Evolutionary conservation across 78 protist species (phyloP).

Genomic region (Dictyostelium brefeldianum): DNA sequence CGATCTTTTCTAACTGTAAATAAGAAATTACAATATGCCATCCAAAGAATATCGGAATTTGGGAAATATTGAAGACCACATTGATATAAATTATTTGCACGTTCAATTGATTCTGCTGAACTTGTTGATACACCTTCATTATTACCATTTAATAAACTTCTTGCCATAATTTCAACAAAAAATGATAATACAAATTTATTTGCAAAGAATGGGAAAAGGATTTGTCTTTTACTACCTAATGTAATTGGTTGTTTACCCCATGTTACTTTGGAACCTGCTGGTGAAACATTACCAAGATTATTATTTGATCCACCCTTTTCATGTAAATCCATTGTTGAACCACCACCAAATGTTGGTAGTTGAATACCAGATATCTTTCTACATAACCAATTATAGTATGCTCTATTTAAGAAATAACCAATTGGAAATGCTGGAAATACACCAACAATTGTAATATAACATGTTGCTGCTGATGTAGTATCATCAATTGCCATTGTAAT

Average conservation of each 20-base stretch:
- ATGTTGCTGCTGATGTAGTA: conserved; percentile 10
- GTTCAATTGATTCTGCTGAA: conserved; percentile 22
- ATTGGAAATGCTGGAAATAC: conserved; percentile 25
- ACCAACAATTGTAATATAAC: conserved; percentile 27
- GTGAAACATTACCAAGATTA: background rate
- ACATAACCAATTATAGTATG: conserved; percentile 21
- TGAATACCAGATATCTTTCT: background rate
- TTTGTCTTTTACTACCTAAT: conserved; percentile 36
- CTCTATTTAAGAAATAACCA: conserved; percentile 32
- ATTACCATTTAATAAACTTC: background rate
- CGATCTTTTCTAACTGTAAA: conserved; percentile 59
- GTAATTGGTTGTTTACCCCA: conserved; percentile 15
- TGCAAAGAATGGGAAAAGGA: conserved; percentile 44
- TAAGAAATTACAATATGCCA: conserved; percentile 67
- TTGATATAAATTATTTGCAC: conserved; percentile 62
- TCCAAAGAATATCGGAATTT: conserved; percentile 44
- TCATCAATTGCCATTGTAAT: background rate
- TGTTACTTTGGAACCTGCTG: background rate
- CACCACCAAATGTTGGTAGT: background rate
- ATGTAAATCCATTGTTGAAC: background rate
- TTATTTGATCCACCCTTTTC: background rate
- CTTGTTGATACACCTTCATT: conserved; percentile 8
- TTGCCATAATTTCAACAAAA: conserved; percentile 56
- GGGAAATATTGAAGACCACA: conserved; percentile 81
- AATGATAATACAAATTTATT: conserved; percentile 12